Evolutionary conservation across 148 eudicot genomes (phyloP).

Genomic region (Suaeda aralocaspica): DNA sequence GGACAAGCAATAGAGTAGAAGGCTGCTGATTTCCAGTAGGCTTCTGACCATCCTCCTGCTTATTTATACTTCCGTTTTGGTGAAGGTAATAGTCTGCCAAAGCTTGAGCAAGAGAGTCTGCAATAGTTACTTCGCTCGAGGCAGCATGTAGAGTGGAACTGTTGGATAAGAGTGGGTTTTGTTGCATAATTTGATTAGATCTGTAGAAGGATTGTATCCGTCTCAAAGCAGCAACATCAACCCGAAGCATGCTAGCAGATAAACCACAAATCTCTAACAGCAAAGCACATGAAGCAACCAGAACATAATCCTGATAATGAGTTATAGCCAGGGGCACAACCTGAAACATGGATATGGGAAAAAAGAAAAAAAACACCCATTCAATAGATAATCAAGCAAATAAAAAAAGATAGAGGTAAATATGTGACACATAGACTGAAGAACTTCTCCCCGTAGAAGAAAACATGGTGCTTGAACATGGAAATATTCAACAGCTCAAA

Average conservation of each 20-base stretch:
- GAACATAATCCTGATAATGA: constrained; percentile 71
- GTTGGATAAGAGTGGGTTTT: constrained; percentile 44
- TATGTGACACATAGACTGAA: not conserved
- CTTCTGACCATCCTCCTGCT: constrained; percentile 36
- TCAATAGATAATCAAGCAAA: not conserved
- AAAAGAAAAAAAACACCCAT: constrained; percentile 9
- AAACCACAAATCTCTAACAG: constrained; percentile 89
- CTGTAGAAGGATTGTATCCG: constrained; percentile 74
- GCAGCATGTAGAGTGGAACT: constrained; percentile 44
- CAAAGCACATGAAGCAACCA: constrained; percentile 91
- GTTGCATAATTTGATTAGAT: constrained; percentile 49
- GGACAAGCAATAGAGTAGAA: constrained; percentile 69
- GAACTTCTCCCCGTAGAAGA: not conserved
- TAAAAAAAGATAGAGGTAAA: not conserved
- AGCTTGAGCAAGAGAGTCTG: constrained; percentile 84
- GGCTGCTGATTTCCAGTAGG: constrained; percentile 32
- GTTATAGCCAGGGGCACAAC: constrained; percentile 84
- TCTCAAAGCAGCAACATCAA: constrained; percentile 76
- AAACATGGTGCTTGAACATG: not conserved
- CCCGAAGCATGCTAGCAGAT: constrained; percentile 70
- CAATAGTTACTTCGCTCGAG: constrained; percentile 53
- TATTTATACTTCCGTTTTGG: constrained; percentile 33
- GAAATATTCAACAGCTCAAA: not conserved
- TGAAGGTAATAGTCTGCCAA: constrained; percentile 82
- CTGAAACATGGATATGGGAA: constrained; percentile 48